phyloP scores from a whole-genome alignment of 2,329 filamentous ascomycete genomes.

The Pseudogymnoascus sp. region DNA sequence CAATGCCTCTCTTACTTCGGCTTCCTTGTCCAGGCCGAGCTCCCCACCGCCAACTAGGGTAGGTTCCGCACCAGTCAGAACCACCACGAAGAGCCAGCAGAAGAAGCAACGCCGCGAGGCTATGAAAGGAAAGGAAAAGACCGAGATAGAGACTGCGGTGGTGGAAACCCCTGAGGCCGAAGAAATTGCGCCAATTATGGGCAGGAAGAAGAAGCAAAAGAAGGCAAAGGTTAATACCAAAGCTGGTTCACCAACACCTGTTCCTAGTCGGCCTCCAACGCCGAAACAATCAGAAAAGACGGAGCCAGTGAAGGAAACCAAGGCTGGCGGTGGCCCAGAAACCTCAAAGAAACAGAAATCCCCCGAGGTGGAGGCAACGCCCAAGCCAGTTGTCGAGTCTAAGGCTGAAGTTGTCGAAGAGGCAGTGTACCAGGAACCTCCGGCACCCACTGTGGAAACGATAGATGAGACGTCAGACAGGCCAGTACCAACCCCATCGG shows the following conservation, averaged over 20 bases:
- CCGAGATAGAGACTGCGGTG: constrained; percentile 46
- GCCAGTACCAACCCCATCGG: constrained; percentile 23
- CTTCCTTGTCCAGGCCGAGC: constrained; percentile 61
- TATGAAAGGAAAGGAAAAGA: constrained; percentile 52
- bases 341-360: constrained; percentile 10
- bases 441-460: constrained; percentile 16
- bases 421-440: constrained; percentile 16
- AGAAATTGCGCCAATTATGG: constrained; percentile 60
- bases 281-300: constrained; percentile 12
- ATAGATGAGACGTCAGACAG: constrained; percentile 24
- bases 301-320: constrained; percentile 10
- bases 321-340: neutral
- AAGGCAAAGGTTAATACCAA: constrained; percentile 49
- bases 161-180: constrained; percentile 28
- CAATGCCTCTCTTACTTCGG: constrained; percentile 64
- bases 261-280: constrained; percentile 21
- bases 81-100: constrained; percentile 68
- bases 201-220: constrained; percentile 78
- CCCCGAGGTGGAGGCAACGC: constrained; percentile 14
- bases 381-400: constrained; percentile 14
- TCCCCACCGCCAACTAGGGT: constrained; percentile 61
- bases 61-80: constrained; percentile 58
- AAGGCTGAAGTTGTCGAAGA: constrained; percentile 16
- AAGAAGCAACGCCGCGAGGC: constrained; percentile 67
- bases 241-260: constrained; percentile 22